A percentile compares a stretch with the other conserved stretches of the same genome.
Conservation (phyloP, 306 rosid genomes). For the Biancaea sappan region DNA sequence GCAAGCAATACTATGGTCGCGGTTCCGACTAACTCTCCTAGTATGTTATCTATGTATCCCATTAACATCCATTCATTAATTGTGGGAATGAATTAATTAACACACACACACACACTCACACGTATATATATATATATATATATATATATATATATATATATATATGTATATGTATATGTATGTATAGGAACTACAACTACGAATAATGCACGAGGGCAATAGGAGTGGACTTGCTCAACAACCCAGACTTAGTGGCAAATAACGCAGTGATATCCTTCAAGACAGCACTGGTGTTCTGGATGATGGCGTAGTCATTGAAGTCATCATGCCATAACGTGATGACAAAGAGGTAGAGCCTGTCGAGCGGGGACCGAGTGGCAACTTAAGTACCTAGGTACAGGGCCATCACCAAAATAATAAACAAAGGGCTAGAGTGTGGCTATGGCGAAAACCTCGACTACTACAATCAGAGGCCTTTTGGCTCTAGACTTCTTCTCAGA, state of each 20-base stretch:
- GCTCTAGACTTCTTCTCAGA: neutral
- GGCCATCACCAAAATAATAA: conserved; percentile 56
- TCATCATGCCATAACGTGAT: conserved; percentile 71
- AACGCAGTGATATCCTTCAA: conserved; percentile 55
- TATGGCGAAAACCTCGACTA: conserved; percentile 46
- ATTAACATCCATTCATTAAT: too few relatives aligned
- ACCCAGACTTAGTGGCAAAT: conserved; percentile 63
- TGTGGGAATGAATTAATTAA: too few relatives aligned
- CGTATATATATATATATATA: too few relatives aligned
- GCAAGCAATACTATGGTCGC: conserved; percentile 53
- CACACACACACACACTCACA: too few relatives aligned
- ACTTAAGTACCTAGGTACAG: conserved; percentile 55
- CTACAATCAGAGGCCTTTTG: conserved; percentile 40
- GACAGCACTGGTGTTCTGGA: conserved; percentile 80
- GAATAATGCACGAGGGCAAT: conserved; percentile 57
- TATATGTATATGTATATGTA: too few relatives aligned
- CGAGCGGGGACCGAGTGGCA: conserved; percentile 39
- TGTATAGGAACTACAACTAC: conserved; percentile 64
- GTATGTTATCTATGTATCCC: too few relatives aligned
- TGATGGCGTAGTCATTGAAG: conserved; percentile 59
- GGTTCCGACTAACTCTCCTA: conserved; percentile 62
- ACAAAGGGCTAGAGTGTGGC: conserved; percentile 57
- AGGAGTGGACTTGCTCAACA: conserved; percentile 49
- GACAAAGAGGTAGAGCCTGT: conserved; percentile 49
- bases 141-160: too few relatives aligned